Percentiles rank a stretch among this genome's conserved stretches.
These are phyloP conservation scores for Ceratocystis albifundus DNA, from an alignment of 2,329 filamentous ascomycete genomes.

Conservation along the genomic window DNA sequence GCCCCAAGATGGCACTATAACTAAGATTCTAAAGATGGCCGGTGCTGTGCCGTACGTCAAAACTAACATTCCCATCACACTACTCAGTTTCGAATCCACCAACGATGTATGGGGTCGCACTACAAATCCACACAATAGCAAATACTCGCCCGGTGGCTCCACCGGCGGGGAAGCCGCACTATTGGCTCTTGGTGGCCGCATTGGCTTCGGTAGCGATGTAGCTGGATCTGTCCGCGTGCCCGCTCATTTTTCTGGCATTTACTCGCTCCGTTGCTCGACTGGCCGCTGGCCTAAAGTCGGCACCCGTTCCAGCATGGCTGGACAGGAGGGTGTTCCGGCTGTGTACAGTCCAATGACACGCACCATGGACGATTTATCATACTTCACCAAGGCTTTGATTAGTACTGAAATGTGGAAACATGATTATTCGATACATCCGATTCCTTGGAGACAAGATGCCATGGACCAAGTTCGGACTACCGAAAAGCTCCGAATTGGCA, in stretches of 20 bases:
- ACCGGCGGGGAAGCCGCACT: conserved; percentile 78
- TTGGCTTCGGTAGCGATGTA: conserved; percentile 84
- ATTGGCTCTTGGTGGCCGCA: conserved; percentile 69
- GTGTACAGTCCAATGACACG: conserved; percentile 90
- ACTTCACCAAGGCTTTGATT: conserved; percentile 70
- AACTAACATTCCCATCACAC: conserved; percentile 76
- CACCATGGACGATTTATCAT: conserved; percentile 68
- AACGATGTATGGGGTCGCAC: conserved; percentile 70
- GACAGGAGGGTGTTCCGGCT: conserved; percentile 78
- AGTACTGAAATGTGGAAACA: conserved; percentile 81
- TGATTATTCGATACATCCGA: conserved; percentile 72
- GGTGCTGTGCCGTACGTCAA: conserved; percentile 87
- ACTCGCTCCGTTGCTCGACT: conserved; percentile 74
- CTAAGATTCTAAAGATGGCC: conserved; percentile 70
- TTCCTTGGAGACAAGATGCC: conserved; percentile 60
- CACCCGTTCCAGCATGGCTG: conserved; percentile 77
- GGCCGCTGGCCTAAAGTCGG: conserved; percentile 83
- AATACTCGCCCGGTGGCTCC: conserved; percentile 78
- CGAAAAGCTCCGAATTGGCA: conserved; percentile 57
- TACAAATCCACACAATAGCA: conserved; percentile 71
- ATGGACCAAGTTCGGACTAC: conserved; percentile 49
- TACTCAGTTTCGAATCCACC: conserved; percentile 74
- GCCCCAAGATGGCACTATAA: conserved; percentile 56
- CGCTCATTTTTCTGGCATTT: conserved; percentile 82
- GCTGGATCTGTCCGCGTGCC: conserved; percentile 79